Percentiles rank a stretch among this genome's conserved stretches.
phyloP scores from a whole-genome alignment of 331 rosid genomes.

The Stylosanthes scabra region DNA sequence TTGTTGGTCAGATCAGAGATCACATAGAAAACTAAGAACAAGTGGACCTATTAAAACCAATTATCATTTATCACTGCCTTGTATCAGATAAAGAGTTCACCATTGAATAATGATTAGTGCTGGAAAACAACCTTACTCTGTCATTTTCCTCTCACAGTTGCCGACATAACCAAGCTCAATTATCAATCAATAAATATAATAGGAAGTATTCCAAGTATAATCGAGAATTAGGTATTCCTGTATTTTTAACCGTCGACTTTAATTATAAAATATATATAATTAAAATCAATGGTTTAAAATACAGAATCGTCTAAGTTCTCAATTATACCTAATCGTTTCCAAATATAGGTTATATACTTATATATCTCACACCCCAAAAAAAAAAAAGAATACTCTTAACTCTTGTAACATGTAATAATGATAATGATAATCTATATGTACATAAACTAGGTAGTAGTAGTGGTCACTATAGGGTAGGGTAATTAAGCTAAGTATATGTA shows the following conservation, averaged over 20 bases:
- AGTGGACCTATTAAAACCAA: conserved; percentile 16
- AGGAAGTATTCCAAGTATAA: too few species aligned
- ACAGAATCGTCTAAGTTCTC: too few species aligned
- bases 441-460: too few species aligned
- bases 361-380: conserved; percentile 24
- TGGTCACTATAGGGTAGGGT: background rate
- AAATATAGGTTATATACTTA: too few species aligned
- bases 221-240: too few species aligned
- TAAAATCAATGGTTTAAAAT: too few species aligned
- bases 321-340: too few species aligned
- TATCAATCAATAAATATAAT: background rate
- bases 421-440: too few species aligned
- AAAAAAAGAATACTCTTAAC: background rate
- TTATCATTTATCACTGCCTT: background rate
- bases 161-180: conserved; percentile 43
- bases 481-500: conserved; percentile 38
- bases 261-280: too few species aligned
- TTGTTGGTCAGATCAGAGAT: conserved; percentile 31
- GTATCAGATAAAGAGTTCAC: conserved; percentile 15
- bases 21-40: background rate
- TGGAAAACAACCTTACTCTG: conserved; percentile 18
- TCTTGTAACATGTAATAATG: background rate
- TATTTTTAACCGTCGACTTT: too few species aligned
- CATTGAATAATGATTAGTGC: conserved; percentile 16
- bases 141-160: conserved; percentile 38